Evolutionary conservation across 108 stramenopile genomes (phyloP).

Genomic region (Schizochytrium sp.): DNA sequence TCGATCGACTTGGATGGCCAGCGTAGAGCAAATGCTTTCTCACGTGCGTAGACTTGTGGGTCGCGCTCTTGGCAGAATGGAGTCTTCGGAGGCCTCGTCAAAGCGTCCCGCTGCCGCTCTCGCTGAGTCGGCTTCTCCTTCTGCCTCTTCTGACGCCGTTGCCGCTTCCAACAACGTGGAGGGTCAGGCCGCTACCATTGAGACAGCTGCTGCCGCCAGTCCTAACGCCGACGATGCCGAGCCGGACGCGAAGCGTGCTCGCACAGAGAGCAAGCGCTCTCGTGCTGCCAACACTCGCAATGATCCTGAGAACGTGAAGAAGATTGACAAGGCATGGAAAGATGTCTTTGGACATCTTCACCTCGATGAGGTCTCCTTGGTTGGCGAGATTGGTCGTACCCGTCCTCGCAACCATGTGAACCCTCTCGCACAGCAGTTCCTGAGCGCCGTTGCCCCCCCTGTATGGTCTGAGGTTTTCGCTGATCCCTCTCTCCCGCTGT

Average conservation of each 20-base stretch:
- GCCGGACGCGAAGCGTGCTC: neutral
- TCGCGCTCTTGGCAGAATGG: too few species aligned
- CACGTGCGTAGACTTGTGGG: too few species aligned
- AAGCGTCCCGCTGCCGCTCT: too few species aligned
- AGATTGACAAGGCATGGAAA: constrained; percentile 49
- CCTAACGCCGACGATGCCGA: neutral
- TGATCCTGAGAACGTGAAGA: constrained; percentile 3
- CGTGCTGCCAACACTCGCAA: constrained; percentile 25
- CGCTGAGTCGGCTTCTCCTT: too few species aligned
- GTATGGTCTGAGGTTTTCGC: neutral
- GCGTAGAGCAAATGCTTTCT: too few species aligned
- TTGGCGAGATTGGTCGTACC: neutral
- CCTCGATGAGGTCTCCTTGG: constrained; percentile 26
- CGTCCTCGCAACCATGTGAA: constrained; percentile 55
- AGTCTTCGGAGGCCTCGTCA: too few species aligned
- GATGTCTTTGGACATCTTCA: constrained; percentile 34
- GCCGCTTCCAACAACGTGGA: too few species aligned
- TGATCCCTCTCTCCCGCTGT: neutral
- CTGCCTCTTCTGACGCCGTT: too few species aligned
- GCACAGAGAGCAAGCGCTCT: neutral
- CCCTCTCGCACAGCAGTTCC: constrained; percentile 54
- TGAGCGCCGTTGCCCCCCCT: neutral
- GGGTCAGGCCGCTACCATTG: too few species aligned
- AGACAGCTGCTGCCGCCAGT: neutral
- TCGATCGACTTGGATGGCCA: too few species aligned